A percentile compares a stretch with the other conserved stretches of the same genome.
Conservation (phyloP, 2,329 filamentous ascomycete species). For the Aspergillus novoparasiticus region DNA sequence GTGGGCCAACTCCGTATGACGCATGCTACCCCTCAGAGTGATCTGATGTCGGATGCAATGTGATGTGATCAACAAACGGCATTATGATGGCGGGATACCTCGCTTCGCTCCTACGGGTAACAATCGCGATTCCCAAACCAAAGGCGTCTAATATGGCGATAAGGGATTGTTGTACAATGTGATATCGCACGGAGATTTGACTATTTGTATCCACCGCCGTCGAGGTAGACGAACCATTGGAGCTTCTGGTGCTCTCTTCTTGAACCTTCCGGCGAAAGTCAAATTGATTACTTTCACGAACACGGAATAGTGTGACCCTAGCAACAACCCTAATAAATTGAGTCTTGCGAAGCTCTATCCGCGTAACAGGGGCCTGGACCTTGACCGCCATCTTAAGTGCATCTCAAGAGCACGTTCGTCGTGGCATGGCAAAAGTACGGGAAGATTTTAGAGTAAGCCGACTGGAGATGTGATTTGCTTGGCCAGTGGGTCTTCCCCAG, state of each 20-base stretch:
- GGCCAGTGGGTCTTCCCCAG: background rate
- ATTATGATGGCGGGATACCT: conserved; percentile 7
- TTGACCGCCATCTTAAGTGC: background rate
- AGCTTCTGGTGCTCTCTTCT: background rate
- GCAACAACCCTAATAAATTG: background rate
- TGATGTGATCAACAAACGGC: conserved; percentile 20
- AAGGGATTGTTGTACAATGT: background rate
- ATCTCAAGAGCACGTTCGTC: background rate
- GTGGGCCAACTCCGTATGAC: background rate
- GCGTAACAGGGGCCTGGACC: background rate
- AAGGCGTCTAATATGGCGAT: background rate
- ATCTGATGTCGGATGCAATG: conserved; percentile 13
- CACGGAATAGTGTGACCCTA: background rate
- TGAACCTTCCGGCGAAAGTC: background rate
- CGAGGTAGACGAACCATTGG: background rate
- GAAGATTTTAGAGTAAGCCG: background rate
- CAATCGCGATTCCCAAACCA: background rate
- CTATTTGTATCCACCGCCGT: background rate
- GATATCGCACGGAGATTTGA: background rate
- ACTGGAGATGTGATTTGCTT: too few relatives aligned
- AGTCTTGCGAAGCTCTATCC: background rate
- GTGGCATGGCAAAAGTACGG: background rate
- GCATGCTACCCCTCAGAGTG: background rate
- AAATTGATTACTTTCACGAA: background rate
- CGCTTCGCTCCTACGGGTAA: background rate